Evolutionary conservation across 1,284 basidiomycete species (phyloP), one percentile per base, ranked within the genome.

Genomic region (Prillingera fragicola): DNA sequence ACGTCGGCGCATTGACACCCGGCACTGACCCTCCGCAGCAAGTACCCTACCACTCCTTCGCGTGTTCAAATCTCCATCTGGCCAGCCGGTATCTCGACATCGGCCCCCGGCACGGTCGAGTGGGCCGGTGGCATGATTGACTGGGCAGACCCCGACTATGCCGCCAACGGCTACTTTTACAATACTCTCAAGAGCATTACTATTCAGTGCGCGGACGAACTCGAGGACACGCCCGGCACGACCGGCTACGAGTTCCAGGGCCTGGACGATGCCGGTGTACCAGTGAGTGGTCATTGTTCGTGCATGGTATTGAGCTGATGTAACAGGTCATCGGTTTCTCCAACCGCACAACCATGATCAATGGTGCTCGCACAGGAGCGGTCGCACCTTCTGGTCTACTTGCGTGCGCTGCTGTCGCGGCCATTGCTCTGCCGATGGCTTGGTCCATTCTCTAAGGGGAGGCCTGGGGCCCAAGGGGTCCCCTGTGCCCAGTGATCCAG

Each of bases 81-180:
- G 85, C 82, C 85, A 17, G 82, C 83, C 3, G 86, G 86, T 28
- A 81, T 84, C 59, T 45, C 74, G 32, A 61, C 73, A 8, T 75
- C 74, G 28, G 74, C 84, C 3, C 66, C 69, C 29, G 87, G 87
- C 26, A 87, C 84, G 5, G 68, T 88, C 25, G 60, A 79, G 45
- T 90, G 87, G 87, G 76, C 80, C 15, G 84, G 83, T 48, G 84
- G 84, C 27, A 75, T 83, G 77, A 85, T 87, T 70, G 72, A 87
- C 73, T 88, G 82, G 81, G 58, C 73, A 18, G 78, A 87, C 64
- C 76, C 81, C 22, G 86, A 88, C 69, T 87, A 87, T 68, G 48
- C 69, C 33, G 61, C 80, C 25, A 61, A 61, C 39, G 65, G 65
- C 22, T 65, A 64, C 48, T 70, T 61, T 46, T 61, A 57, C 54